Evolutionary conservation across 768 basidiomycete species (phyloP).

Genomic region (Sporobolomyces phaffii): DNA sequence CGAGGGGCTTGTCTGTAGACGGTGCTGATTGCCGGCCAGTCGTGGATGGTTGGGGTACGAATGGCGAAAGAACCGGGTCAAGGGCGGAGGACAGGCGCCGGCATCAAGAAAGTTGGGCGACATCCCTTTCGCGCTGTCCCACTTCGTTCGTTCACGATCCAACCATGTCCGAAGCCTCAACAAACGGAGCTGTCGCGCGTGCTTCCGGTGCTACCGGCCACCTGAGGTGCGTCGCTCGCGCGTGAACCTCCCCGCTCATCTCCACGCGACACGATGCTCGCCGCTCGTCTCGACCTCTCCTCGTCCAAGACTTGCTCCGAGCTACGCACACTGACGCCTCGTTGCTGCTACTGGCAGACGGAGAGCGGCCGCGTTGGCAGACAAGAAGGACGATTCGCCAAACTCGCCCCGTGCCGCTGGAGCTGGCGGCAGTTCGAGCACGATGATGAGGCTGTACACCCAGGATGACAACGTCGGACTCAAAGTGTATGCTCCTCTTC

Average conservation of each 20-base stretch:
- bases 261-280: neutral
- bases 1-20: too few relatives aligned
- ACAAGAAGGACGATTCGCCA: conserved; percentile 27
- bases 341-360: neutral
- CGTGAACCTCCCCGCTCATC: neutral
- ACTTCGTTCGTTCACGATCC: neutral
- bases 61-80: too few relatives aligned
- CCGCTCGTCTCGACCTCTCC: neutral
- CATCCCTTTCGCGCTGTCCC: neutral
- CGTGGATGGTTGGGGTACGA: too few relatives aligned
- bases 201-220: conserved; percentile 26
- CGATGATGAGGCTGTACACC: conserved; percentile 98
- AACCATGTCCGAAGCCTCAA: neutral
- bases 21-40: too few relatives aligned
- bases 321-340: neutral
- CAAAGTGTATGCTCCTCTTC: conserved; percentile 69
- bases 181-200: neutral
- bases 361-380: conserved; percentile 30
- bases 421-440: conserved; percentile 92
- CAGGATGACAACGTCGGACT: conserved; percentile 89
- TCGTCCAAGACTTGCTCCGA: neutral
- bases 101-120: too few relatives aligned
- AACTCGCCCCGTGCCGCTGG: conserved; percentile 45
- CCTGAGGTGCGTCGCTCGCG: conserved; percentile 14
- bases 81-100: too few relatives aligned